Conservation (phyloP, 805 yeast species). For the Clavispora phyllophila region DNA sequence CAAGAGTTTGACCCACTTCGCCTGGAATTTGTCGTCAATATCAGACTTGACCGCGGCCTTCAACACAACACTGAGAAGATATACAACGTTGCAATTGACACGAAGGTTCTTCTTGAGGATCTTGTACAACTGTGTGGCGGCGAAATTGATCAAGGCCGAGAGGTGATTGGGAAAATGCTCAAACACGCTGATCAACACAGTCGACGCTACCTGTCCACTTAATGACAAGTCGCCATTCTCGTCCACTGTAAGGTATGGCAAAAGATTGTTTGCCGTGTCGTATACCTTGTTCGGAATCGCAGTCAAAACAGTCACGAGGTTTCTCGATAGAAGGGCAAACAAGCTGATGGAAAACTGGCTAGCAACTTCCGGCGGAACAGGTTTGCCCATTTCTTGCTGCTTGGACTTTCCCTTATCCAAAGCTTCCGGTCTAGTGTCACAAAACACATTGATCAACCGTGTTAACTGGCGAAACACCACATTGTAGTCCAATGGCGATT, state of each 20-base stretch:
- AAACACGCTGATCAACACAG: constrained; percentile 34
- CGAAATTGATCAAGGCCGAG: constrained; percentile 30
- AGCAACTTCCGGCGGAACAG: neutral
- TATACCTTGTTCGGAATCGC: constrained; percentile 30
- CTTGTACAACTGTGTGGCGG: constrained; percentile 34
- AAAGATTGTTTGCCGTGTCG: constrained; percentile 33
- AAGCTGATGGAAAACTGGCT: neutral
- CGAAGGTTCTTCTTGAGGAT: constrained; percentile 31
- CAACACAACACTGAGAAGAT: constrained; percentile 26
- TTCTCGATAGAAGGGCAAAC: constrained; percentile 26
- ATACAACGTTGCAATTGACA: constrained; percentile 23
- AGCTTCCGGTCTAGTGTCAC: constrained; percentile 7
- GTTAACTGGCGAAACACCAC: constrained; percentile 20
- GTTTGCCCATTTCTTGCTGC: neutral
- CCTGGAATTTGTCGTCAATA: constrained; percentile 36
- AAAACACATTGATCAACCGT: constrained; percentile 21
- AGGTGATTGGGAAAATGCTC: constrained; percentile 33
- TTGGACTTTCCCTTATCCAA: constrained; percentile 3
- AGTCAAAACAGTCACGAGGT: constrained; percentile 21
- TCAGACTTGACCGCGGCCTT: constrained; percentile 34
- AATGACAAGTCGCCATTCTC: constrained; percentile 14
- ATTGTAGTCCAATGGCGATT: constrained; percentile 11
- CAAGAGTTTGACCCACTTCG: constrained; percentile 29
- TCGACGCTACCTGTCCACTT: constrained; percentile 20
- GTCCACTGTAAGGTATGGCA: constrained; percentile 21